Base-by-base conservation (phyloP, 495 filamentous ascomycete genomes). In the Hypoxylon lenormandii region DNA sequence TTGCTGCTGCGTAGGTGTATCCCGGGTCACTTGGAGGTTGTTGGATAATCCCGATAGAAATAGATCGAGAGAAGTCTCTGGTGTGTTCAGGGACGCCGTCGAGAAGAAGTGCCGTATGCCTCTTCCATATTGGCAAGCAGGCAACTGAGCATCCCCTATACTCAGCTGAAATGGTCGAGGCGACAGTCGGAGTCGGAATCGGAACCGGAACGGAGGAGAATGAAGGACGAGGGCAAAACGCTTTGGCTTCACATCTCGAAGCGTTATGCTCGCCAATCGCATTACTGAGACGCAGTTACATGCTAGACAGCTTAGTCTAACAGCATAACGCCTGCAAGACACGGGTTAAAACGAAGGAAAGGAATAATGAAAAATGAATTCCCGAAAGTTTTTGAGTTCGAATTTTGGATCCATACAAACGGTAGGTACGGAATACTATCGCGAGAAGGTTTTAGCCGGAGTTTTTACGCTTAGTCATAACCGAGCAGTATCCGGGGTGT, bases 231-330 rank as follows among this genome's bases (percentile, higher is more conserved):
- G 60, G 69, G 49, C 28, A 49, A 56, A 37, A 50, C 47, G 56
- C 45, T 60, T 72, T 57, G 64, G 63, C 69, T 61, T 69, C 72
- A 74, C 72, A 70, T 76, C 59, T 72, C 72, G 72, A 61, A 70
- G 46, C 22, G 40, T 36, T 49, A 51, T 65, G 52, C 54, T 69
- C 74, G 38, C 72, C 63, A 70, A 50, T 74, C 72, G 74, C 74
- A 76, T 76, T 72, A 74, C 74, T 74, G 63, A 47, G 45, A 59
- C 30, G 43, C 46, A 45, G 42, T 60, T 26, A 68, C 68, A 76
- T 74, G 38, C 55, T 68, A 63, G 43, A 43, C 23, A 26, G 26
- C 22, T 53, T 46, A 19, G 13, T 36, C 51, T 11, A 54, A 36
- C 15, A 37, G 21, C 45, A 43, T n/a, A 15, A 21, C 1, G 42